Percentiles rank a stretch among this genome's conserved stretches.
Conservation (phyloP, 768 basidiomycete species). For the Kwoniella sp. region DNA sequence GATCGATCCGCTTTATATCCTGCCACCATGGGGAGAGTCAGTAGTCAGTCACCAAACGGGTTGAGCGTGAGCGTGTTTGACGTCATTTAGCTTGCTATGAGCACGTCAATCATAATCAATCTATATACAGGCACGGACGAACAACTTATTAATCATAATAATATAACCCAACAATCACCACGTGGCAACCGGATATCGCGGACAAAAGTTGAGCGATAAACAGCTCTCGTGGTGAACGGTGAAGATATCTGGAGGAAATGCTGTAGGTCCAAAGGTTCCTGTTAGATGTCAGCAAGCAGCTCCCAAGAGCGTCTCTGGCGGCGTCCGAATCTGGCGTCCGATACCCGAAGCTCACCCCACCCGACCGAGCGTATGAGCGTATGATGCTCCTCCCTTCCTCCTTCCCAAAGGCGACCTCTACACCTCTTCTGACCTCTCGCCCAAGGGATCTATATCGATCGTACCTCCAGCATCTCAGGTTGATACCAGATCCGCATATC, state of each 20-base stretch:
- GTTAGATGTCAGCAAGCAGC: too few relatives aligned
- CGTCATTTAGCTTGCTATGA: background rate
- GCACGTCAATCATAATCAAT: background rate
- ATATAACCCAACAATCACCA: too few relatives aligned
- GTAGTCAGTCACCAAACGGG: too few relatives aligned
- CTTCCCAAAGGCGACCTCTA: background rate
- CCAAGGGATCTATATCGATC: conserved; percentile 31
- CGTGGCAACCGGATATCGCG: too few relatives aligned
- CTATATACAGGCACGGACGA: too few relatives aligned
- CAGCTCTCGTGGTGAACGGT: background rate
- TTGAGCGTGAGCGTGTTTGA: background rate
- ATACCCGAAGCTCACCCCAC: too few relatives aligned
- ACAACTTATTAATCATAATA: too few relatives aligned
- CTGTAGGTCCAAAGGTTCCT: too few relatives aligned
- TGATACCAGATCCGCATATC: conserved; percentile 44
- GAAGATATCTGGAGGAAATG: background rate
- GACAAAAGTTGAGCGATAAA: background rate
- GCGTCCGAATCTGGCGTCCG: too few relatives aligned
- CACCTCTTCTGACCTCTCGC: background rate
- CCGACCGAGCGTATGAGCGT: too few relatives aligned
- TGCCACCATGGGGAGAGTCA: too few relatives aligned
- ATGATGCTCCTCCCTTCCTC: conserved; percentile 16
- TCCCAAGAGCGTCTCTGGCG: too few relatives aligned
- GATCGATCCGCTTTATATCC: background rate
- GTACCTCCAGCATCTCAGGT: conserved; percentile 35